A percentile compares a stretch with the other conserved stretches of the same genome.
These are phyloP conservation scores for Anthracocystis panici-leucophaei DNA, from an alignment of 1,284 basidiomycete genomes.

Conservation along the genomic window DNA sequence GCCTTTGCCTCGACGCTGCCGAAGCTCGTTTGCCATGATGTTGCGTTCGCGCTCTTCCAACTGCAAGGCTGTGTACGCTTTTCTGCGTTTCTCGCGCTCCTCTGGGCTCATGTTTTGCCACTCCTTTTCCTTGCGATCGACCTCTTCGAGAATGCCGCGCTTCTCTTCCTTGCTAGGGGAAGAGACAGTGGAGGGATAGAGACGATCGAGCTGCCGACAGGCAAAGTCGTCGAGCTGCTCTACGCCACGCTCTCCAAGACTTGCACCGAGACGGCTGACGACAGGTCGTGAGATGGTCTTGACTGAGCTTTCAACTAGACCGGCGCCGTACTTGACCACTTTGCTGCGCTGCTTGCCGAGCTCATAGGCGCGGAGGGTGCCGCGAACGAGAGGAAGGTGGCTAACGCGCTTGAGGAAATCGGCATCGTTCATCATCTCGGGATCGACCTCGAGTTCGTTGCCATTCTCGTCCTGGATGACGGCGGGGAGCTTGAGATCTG, in stretches of 20 bases:
- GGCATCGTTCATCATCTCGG: constrained; percentile 61
- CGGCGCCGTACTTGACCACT: constrained; percentile 88
- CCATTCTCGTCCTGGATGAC: constrained; percentile 61
- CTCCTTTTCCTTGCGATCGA: constrained; percentile 55
- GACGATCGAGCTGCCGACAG: constrained; percentile 83
- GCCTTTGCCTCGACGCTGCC: constrained; percentile 49
- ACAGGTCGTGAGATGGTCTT: constrained; percentile 86
- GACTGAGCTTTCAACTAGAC: constrained; percentile 86
- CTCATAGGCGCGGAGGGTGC: constrained; percentile 80
- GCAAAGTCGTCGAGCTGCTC: constrained; percentile 88
- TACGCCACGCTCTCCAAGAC: constrained; percentile 72
- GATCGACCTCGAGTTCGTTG: constrained; percentile 58
- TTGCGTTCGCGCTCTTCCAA: constrained; percentile 60
- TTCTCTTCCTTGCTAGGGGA: constrained; percentile 58
- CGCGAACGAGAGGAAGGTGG: constrained; percentile 75
- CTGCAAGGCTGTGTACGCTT: constrained; percentile 54
- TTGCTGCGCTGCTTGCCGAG: constrained; percentile 81
- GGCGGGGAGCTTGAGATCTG: constrained; percentile 61
- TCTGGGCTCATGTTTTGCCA: constrained; percentile 58
- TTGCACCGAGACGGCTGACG: constrained; percentile 76
- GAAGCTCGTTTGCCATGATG: constrained; percentile 54
- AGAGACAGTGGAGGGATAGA: constrained; percentile 45
- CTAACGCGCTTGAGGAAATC: constrained; percentile 59
- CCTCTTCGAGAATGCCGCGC: constrained; percentile 50
- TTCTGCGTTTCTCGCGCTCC: constrained; percentile 55